Base-by-base conservation (phyloP, 106 monocot genomes). In the Dioscorea zingiberensis region DNA sequence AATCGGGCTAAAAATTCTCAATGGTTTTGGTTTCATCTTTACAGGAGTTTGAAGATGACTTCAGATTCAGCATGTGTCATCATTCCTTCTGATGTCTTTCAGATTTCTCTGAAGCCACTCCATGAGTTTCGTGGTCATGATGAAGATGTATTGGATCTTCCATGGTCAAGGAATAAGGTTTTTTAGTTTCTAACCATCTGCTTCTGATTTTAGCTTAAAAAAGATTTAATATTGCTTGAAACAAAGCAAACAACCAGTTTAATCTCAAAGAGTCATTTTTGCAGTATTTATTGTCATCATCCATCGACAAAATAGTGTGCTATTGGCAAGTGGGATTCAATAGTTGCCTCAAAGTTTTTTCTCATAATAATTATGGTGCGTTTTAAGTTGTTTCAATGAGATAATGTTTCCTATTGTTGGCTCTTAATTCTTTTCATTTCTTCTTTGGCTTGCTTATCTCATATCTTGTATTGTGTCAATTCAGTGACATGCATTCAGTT, bases 121-220 rank as follows among this genome's bases (percentile, higher is more conserved):
- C 82, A 83, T 63, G 84, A 87, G 66, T 95, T 95, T 62, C 47
- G 22, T 55, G 91, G 87, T 14, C 94, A 95, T 71, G 57, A 55
- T 62, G 87, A 83, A 17, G 83, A 95, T 59, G 78, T 95, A 13
- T 69, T 91, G 54, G 85, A 95, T 68, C 78, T 95, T 53, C 78
- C 87, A 26, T 95, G 94, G 94, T 91, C 91, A 44, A 81, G 60
- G 3, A 55, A 84, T 70, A 79, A 80, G 79, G 89, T 94, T 56
- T 9, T 68, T 71, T 60, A 28, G 54, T 3, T 15, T 66, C 38
- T 38, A 23, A 21, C 17, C 23, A 30, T 68, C 17, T 25, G 21
- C 61, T n/a, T 48, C 3, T 80, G 38, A 79, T 23, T 58, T 7
- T 25, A 13, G 13, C 22, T 25, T 25, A 3, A 7, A 8, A 1